Base-by-base conservation (phyloP, 2,329 filamentous ascomycete genomes). In the Botrytis fabae region DNA sequence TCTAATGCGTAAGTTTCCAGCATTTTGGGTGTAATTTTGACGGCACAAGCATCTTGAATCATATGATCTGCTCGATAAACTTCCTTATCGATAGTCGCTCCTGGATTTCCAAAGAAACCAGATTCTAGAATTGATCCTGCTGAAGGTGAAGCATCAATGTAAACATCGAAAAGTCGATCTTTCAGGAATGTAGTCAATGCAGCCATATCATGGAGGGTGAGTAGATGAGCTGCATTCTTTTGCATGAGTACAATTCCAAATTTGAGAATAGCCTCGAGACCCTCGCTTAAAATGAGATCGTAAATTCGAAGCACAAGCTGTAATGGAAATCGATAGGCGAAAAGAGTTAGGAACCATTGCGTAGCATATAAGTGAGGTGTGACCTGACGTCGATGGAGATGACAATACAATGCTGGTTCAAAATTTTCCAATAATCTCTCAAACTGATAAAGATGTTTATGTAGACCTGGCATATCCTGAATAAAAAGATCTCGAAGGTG, bases 331-430 rank as follows among this genome's bases (percentile, higher is more conserved):
- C 97, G 93, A 82, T 99, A 99, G 46, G 95, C 94, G 80, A 99
- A 99, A n/a, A 99, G 87, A 0, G 96, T 99, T 68, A 99, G 87
- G 83, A 99, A 99, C 96, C 96, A 99, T 82, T 99, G 96, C 0
- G 96, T 99, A 62, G 96, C 96, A 81, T 99, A 99, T 14, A 99
- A 87, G 80, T 97, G 94, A 0, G 96, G 92, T 14, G 92, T 92
- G 71, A 99, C 96, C 76, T 93, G 91, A 72, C 93, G 90, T 73
- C 96, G 91, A 79, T 93, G 93, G 72, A 99, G 89, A 82, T 99
- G 96, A 81, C 95, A 98, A 83, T 97, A 98, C 10, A 99, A 85
- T 2, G 95, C 95, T 2, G 97, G 96, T 81, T 99, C 95, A 61
- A 95, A 86, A 78, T 99, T 96, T 83, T 99, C 96, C 42, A 99